Percentiles rank a stretch among this genome's conserved stretches.
phyloP scores from a whole-genome alignment of 352 stramenopile genomes.

The Pilasporangium apinafurcum region DNA sequence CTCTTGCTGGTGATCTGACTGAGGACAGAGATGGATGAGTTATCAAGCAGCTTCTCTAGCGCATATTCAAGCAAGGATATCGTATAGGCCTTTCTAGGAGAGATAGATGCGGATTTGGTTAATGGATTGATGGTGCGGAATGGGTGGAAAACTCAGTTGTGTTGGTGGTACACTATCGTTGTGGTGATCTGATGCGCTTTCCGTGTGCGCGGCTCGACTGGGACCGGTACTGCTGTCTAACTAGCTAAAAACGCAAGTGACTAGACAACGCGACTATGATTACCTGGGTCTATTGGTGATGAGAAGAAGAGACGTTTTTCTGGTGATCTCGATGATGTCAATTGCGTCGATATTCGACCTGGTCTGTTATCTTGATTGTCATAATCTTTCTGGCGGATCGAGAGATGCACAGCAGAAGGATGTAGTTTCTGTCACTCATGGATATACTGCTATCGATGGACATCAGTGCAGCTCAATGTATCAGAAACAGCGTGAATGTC shows the following conservation, averaged over 20 bases:
- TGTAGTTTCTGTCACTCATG: too few relatives aligned
- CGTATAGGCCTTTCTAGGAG: constrained; percentile 16
- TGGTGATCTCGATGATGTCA: constrained; percentile 9
- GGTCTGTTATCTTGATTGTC: constrained; percentile 6
- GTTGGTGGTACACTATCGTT: not conserved
- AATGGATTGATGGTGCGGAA: not conserved
- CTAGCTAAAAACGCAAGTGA: constrained; percentile 6
- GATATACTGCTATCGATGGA: not conserved
- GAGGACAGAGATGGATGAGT: constrained; percentile 5
- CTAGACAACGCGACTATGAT: not conserved
- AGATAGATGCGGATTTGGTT: not conserved
- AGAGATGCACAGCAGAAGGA: not conserved
- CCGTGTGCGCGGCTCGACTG: constrained; percentile 16
- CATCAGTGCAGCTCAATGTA: not conserved
- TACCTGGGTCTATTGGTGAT: constrained; percentile 23
- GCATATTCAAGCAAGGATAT: constrained; percentile 22
- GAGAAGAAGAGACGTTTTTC: constrained; percentile 9
- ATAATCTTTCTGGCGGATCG: not conserved
- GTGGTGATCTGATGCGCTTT: constrained; percentile 11
- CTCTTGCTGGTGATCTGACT: not conserved
- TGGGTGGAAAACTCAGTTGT: not conserved
- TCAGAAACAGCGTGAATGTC: constrained; percentile 12
- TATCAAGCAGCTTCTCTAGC: constrained; percentile 21
- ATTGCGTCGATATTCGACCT: constrained; percentile 2
- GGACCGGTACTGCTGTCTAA: constrained; percentile 16